phyloP scores from a whole-genome alignment of 768 basidiomycete genomes.

The Trametes sanguinea region DNA sequence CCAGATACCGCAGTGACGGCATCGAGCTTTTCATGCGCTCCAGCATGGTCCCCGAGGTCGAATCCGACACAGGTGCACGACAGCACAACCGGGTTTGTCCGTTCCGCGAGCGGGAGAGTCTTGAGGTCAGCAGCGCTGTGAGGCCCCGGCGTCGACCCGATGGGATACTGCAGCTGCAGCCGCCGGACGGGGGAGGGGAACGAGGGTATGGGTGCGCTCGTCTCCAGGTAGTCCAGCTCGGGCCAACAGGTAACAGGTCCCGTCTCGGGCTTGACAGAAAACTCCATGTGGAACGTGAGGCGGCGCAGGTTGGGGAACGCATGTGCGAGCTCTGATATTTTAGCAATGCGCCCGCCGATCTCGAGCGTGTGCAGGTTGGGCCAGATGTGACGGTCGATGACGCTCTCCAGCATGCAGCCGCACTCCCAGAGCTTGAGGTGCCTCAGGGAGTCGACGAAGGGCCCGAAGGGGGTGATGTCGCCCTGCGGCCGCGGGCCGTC shows the following conservation, averaged over 20 bases:
- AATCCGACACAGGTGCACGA: slow-evolving; percentile 19
- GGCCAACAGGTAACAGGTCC: slow-evolving; percentile 20
- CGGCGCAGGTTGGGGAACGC: slow-evolving; percentile 24
- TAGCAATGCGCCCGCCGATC: slow-evolving; percentile 24
- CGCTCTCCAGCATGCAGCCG: slow-evolving; percentile 26
- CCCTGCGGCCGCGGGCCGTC: slow-evolving; percentile 25
- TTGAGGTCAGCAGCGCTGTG: slow-evolving; percentile 14
- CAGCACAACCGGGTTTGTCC: slow-evolving; percentile 22
- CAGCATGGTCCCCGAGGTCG: slow-evolving; percentile 12
- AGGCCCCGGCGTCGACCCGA: slow-evolving; percentile 9
- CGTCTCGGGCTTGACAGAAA: slow-evolving; percentile 23
- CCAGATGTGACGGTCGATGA: slow-evolving; percentile 20
- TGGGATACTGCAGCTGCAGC: slow-evolving; percentile 19
- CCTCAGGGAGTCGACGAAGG: slow-evolving; percentile 13
- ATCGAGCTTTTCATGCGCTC: slow-evolving; percentile 19
- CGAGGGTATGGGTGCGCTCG: slow-evolving; percentile 21
- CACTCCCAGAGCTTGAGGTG: slow-evolving; percentile 26
- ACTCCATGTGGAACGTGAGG: slow-evolving; percentile 24
- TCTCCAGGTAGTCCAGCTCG: slow-evolving; percentile 24
- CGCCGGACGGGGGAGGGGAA: slow-evolving; percentile 22
- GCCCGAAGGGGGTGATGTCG: slow-evolving; percentile 23
- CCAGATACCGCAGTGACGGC: slow-evolving; percentile 23
- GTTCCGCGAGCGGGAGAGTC: slow-evolving; percentile 18
- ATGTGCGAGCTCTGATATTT: slow-evolving; percentile 20
- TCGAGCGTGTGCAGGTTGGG: slow-evolving; percentile 23